phyloP scores from a whole-genome alignment of 2,329 filamentous ascomycete genomes.

The Ambrosiella beaveri region DNA sequence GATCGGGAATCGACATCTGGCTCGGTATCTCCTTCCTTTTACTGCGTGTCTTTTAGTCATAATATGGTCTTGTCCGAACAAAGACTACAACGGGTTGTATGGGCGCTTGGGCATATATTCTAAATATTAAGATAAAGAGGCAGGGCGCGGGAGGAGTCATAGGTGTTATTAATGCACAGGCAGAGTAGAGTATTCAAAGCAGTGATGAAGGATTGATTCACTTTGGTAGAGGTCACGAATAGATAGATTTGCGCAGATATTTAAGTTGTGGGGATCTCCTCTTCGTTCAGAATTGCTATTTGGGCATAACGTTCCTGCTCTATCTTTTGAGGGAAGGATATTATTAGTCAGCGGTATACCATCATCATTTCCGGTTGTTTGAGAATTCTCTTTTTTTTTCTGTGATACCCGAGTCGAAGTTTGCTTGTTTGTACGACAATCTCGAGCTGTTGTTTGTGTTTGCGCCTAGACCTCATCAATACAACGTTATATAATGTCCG shows the following conservation, averaged over 20 bases:
- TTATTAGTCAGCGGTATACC: neutral
- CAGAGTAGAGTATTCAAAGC: neutral
- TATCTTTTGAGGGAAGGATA: neutral
- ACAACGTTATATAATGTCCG: conserved; percentile 1
- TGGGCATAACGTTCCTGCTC: neutral
- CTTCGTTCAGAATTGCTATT: neutral
- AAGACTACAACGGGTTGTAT: too few species aligned
- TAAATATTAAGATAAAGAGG: too few species aligned
- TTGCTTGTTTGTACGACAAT: too few species aligned
- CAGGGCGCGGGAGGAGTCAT: too few species aligned
- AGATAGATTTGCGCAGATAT: neutral
- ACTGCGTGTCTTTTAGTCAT: too few species aligned
- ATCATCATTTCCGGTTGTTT: neutral
- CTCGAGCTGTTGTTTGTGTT: neutral
- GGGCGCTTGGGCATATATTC: too few species aligned
- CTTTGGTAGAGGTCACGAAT: neutral
- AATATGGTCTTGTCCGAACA: too few species aligned
- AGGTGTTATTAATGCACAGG: neutral
- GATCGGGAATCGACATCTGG: too few species aligned
- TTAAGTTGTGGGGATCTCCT: neutral
- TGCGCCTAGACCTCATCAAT: neutral
- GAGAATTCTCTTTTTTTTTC: too few species aligned
- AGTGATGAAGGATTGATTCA: neutral
- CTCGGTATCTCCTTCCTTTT: too few species aligned
- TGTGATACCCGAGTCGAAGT: too few species aligned